These are phyloP conservation scores for Globisporangium canariense DNA, from an alignment of 352 stramenopile species.

Conservation along the genomic window DNA sequence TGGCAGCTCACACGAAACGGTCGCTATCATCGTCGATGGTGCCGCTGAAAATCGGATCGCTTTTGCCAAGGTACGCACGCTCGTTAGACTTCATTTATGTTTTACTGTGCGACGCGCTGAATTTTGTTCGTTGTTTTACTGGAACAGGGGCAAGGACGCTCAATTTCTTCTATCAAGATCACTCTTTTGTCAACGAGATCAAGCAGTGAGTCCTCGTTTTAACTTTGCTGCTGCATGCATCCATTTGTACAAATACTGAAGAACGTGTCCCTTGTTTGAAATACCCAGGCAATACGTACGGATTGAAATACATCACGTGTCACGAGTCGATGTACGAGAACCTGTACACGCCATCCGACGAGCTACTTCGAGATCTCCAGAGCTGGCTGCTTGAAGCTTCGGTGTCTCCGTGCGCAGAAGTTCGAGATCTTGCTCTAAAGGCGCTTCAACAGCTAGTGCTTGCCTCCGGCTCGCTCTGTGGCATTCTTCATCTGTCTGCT, in stretches of 20 bases:
- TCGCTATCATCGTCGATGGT: conserved; percentile 40
- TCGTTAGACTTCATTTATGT: neutral
- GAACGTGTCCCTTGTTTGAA: neutral
- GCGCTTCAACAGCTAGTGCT: conserved; percentile 62
- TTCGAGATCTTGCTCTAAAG: conserved; percentile 62
- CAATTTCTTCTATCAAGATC: conserved; percentile 44
- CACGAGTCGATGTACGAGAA: conserved; percentile 41
- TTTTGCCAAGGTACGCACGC: conserved; percentile 41
- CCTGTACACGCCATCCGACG: conserved; percentile 46
- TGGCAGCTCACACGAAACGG: conserved; percentile 39
- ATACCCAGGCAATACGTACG: conserved; percentile 35
- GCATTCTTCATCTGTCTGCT: conserved; percentile 64
- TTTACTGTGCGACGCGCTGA: neutral
- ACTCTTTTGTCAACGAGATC: conserved; percentile 30
- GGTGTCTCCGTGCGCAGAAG: conserved; percentile 33
- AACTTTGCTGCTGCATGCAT: conserved; percentile 8
- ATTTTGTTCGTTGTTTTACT: neutral
- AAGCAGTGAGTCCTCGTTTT: conserved; percentile 19
- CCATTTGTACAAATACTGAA: neutral
- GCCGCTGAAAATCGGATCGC: conserved; percentile 29
- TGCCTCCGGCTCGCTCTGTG: conserved; percentile 77
- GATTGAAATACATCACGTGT: conserved; percentile 48
- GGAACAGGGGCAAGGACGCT: conserved; percentile 19
- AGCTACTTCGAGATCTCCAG: conserved; percentile 60
- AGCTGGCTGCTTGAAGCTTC: conserved; percentile 66